Evolutionary conservation across 768 basidiomycete species (phyloP).

Genomic region (Chalciporus sphaerocephalus): DNA sequence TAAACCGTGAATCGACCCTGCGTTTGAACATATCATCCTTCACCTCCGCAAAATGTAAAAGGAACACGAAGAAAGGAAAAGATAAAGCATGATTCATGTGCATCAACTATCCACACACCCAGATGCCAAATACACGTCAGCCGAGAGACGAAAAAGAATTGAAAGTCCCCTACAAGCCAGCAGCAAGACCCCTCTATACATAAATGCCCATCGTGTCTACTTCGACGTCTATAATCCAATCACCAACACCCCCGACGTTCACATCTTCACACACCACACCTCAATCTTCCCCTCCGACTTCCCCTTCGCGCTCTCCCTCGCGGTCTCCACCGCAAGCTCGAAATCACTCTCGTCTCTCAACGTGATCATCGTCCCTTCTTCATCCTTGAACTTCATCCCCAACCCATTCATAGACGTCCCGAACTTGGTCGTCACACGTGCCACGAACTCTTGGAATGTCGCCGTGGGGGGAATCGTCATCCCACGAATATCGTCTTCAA

Average conservation of each 20-base stretch:
- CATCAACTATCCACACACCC: too few relatives aligned
- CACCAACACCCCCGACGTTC: slow-evolving; percentile 6
- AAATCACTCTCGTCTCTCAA: slow-evolving; percentile 84
- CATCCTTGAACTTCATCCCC: slow-evolving; percentile 79
- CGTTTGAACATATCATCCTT: too few relatives aligned
- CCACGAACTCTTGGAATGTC: slow-evolving; percentile 71
- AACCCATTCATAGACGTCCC: slow-evolving; percentile 51
- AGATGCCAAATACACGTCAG: too few relatives aligned
- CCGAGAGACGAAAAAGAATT: too few relatives aligned
- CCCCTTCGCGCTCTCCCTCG: slow-evolving; percentile 68
- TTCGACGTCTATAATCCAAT: too few relatives aligned
- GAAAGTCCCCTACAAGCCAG: too few relatives aligned
- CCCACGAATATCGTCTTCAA: slow-evolving; percentile 76
- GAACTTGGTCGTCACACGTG: slow-evolving; percentile 73
- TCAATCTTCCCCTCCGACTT: slow-evolving; percentile 81
- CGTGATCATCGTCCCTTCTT: slow-evolving; percentile 79
- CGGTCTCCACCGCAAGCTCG: slow-evolving; percentile 87
- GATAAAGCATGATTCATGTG: too few relatives aligned
- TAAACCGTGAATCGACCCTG: too few relatives aligned
- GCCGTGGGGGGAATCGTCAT: slow-evolving; percentile 72
- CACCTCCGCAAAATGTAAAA: too few relatives aligned
- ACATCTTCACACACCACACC: slow-evolving; percentile 70
- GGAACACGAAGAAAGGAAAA: too few relatives aligned
- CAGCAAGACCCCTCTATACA: too few relatives aligned
- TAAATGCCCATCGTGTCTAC: too few relatives aligned